A percentile compares a stretch with the other conserved stretches of the same genome.
phyloP scores from a whole-genome alignment of 345 rosid genomes.

The Orychophragmus violaceus region DNA sequence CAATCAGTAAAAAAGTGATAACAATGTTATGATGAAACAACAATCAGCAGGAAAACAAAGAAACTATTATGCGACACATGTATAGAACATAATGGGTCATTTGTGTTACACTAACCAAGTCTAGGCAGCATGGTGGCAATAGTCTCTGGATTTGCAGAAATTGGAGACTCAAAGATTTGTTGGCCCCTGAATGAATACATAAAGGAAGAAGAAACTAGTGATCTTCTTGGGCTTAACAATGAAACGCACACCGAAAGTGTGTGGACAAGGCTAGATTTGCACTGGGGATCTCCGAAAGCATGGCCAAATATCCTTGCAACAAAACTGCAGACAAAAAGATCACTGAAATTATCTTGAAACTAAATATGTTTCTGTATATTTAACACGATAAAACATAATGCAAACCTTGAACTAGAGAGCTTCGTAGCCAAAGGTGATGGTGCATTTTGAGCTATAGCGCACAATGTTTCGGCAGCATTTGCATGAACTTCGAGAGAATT shows the following conservation, averaged over 20 bases:
- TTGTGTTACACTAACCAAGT: constrained; percentile 54
- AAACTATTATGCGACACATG: background rate
- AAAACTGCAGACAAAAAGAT: constrained; percentile 48
- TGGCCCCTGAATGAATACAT: constrained; percentile 81
- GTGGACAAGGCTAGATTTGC: constrained; percentile 86
- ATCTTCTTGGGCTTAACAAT: constrained; percentile 85
- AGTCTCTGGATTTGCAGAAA: constrained; percentile 80
- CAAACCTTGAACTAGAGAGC: constrained; percentile 85
- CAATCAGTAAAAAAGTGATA: background rate
- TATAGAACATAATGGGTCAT: constrained; percentile 2
- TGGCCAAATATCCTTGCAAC: constrained; percentile 86
- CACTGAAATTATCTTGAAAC: background rate
- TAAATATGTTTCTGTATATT: background rate
- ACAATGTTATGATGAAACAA: background rate
- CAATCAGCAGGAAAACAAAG: background rate
- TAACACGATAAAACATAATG: background rate
- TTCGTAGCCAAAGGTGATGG: constrained; percentile 85
- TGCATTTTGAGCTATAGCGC: constrained; percentile 79
- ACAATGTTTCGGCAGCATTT: constrained; percentile 84
- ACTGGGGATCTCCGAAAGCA: constrained; percentile 82
- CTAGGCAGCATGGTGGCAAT: constrained; percentile 85
- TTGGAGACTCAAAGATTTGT: constrained; percentile 76
- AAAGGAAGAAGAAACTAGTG: constrained; percentile 63
- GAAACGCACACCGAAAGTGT: constrained; percentile 95
- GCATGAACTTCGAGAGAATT: constrained; percentile 78